phyloP scores from a whole-genome alignment of 805 yeast species.

The Pichia heedii region DNA sequence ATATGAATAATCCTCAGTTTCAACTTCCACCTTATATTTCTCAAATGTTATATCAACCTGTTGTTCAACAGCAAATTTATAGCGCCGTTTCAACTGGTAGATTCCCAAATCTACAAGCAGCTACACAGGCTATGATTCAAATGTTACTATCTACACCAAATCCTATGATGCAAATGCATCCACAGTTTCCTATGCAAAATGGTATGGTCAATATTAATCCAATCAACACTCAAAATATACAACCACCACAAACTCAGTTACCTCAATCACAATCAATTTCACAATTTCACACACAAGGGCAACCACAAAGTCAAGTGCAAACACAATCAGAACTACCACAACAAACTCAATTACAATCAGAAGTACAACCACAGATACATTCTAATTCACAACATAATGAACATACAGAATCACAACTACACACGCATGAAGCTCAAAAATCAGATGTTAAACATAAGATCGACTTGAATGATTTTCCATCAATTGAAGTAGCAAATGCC shows the following conservation, averaged over 20 bases:
- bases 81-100: slow-evolving; percentile 27
- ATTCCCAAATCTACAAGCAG: slow-evolving; percentile 24
- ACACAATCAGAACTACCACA: slow-evolving; percentile 15
- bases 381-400: background rate
- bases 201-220: slow-evolving; percentile 10
- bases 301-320: slow-evolving; percentile 9
- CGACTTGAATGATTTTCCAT: slow-evolving; percentile 17
- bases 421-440: background rate
- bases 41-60: slow-evolving; percentile 18
- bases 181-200: background rate
- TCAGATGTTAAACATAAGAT: slow-evolving; percentile 3
- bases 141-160: slow-evolving; percentile 21
- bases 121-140: slow-evolving; percentile 27
- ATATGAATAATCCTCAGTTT: slow-evolving; percentile 13
- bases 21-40: slow-evolving; percentile 20
- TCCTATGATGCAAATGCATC: slow-evolving; percentile 16
- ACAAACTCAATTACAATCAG: slow-evolving; percentile 15
- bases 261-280: slow-evolving; percentile 13
- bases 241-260: slow-evolving; percentile 10
- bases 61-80: slow-evolving; percentile 22
- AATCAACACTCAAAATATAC: slow-evolving; percentile 2
- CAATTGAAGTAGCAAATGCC: slow-evolving; percentile 14
- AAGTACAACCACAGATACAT: slow-evolving; percentile 3
- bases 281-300: slow-evolving; percentile 13
- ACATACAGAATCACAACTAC: slow-evolving; percentile 1